Base-by-base conservation (phyloP, 371 early-diverging fungal species). In the Mucor circinelloides region DNA sequence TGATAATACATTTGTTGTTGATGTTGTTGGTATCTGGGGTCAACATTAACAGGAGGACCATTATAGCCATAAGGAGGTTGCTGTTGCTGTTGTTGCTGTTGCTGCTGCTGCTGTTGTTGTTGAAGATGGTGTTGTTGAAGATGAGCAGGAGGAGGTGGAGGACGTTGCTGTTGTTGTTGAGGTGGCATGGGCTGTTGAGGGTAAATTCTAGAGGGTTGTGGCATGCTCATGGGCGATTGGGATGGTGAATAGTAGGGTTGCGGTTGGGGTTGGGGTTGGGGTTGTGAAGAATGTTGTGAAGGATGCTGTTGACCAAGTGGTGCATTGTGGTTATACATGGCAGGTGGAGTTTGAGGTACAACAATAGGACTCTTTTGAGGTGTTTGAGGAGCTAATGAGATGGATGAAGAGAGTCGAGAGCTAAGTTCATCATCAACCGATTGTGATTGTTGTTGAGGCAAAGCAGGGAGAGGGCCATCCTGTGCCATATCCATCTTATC, bases 21-120 rank as follows among this genome's bases (percentile, higher is more conserved):
- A 12, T 66, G 66, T 13, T 63, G 64, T 25, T 34, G 74, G 46
- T 81, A 75, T 48, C 75, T 69, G 13, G 78, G 75, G 50, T 69
- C 72, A 17, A 77, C 63, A 25, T 32, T 55, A 17, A 57, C 46
- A 46, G 62, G 64, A 32, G 21, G 48, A 25, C 60, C 60, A 30
- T 69, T 64, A 21, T 67, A 63, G 25, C 71, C 71, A 55, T 72
- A 72, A 42, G 61, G 61, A 34, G 68, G 64, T 27, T 70, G 71
- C n/a, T n/a, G n/a, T n/a, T n/a, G n/a, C n/a, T n/a, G n/a, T n/a
- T n/a, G n/a, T n/a, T n/a, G n/a, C 34, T 75, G 74, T 28, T 64
- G 76, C 30, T 71, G 79, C 34, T 75, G 74, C 27, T 64, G 76
- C 30, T 71, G 79, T 13, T 62, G 74, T 34, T 74, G 75, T 28